phyloP scores from a whole-genome alignment of 345 rosid genomes.

The Aegle marmelos region DNA sequence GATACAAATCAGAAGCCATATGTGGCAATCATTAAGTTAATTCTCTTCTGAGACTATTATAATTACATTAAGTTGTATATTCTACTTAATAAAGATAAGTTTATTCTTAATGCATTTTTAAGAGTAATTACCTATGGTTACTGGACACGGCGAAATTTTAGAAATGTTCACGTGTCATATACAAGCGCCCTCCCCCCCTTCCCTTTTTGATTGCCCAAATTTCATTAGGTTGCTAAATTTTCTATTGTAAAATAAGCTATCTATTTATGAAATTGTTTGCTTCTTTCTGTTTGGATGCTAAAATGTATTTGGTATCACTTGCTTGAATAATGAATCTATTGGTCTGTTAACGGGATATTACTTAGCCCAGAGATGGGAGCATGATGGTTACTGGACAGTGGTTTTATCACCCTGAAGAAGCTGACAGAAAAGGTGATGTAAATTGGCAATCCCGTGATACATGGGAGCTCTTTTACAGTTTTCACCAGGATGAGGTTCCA shows the following conservation, averaged over 20 bases:
- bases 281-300: neutral
- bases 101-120: too few species aligned
- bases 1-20: constrained; percentile 81
- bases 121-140: too few species aligned
- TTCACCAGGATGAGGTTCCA: constrained; percentile 88
- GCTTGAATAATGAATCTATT: constrained; percentile 10
- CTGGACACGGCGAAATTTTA: too few species aligned
- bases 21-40: constrained; percentile 96
- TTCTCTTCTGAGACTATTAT: neutral
- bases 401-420: constrained; percentile 99
- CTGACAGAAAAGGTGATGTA: constrained; percentile 88
- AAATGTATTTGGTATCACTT: neutral
- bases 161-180: too few species aligned
- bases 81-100: neutral
- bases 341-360: constrained; percentile 56
- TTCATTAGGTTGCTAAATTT: neutral
- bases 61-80: neutral
- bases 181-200: too few species aligned
- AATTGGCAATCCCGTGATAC: constrained; percentile 85
- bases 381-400: constrained; percentile 93
- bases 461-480: constrained; percentile 87
- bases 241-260: neutral
- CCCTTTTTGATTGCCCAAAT: neutral
- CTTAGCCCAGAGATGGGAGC: constrained; percentile 52
- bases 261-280: neutral